phyloP scores from a whole-genome alignment of 192 early-diverging fungal genomes.

The Coemansia sp. region DNA sequence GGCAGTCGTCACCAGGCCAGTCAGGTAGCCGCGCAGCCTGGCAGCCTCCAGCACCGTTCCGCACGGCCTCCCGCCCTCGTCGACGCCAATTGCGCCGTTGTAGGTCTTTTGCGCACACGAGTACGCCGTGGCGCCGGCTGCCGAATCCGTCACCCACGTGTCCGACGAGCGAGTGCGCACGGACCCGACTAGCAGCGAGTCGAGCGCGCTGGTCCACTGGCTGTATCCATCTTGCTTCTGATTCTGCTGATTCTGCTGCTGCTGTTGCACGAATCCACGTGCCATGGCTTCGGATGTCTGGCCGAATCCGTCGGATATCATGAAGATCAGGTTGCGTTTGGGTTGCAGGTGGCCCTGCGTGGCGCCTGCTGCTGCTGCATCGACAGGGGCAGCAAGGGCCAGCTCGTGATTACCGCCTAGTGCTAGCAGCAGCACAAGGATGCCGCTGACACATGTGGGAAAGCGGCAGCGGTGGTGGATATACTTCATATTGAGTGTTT shows the following conservation, averaged over 20 bases:
- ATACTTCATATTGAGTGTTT: too few species aligned
- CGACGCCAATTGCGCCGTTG: constrained; percentile 59
- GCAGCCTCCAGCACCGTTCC: constrained; percentile 65
- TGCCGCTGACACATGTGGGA: too few species aligned
- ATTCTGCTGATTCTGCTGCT: constrained; percentile 10
- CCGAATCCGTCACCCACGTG: constrained; percentile 61
- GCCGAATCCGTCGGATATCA: constrained; percentile 66
- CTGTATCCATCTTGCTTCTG: neutral
- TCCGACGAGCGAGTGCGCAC: constrained; percentile 56
- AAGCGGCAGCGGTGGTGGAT: too few species aligned
- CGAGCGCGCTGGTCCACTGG: constrained; percentile 46
- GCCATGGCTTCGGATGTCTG: constrained; percentile 61
- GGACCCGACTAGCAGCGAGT: constrained; percentile 54
- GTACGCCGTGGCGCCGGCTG: constrained; percentile 64
- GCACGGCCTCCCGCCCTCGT: constrained; percentile 45
- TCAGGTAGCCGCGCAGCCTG: constrained; percentile 46
- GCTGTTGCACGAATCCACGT: constrained; percentile 39
- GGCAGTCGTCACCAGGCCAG: constrained; percentile 61
- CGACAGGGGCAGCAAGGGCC: too few species aligned
- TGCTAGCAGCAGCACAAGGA: too few species aligned
- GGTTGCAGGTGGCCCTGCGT: neutral
- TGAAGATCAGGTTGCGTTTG: constrained; percentile 59
- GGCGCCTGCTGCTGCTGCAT: neutral
- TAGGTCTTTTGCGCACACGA: constrained; percentile 57
- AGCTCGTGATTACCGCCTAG: too few species aligned